A percentile compares a stretch with the other conserved stretches of the same genome.
These are phyloP conservation scores for Sinapis alba DNA, from an alignment of 441 rosid genomes.

Conservation along the genomic window DNA sequence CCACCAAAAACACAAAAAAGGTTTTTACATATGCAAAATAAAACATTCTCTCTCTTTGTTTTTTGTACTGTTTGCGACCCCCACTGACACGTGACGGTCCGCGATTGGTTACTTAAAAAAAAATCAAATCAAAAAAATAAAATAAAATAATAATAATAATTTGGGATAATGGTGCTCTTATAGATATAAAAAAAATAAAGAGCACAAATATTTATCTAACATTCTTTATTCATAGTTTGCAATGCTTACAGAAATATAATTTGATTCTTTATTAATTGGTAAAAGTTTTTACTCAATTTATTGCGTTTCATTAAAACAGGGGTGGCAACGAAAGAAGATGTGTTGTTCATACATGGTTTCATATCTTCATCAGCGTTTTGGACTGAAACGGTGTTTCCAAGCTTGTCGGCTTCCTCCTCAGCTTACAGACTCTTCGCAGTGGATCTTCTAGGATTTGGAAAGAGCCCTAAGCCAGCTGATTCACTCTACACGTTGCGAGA, in stretches of 20 bases:
- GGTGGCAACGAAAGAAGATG: constrained; percentile 60
- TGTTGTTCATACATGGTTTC: constrained; percentile 93
- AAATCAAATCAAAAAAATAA: no score
- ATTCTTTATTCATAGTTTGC: background rate
- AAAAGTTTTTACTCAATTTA: constrained; percentile 34
- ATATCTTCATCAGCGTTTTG: constrained; percentile 95
- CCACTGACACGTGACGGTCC: no score
- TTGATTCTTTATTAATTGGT: background rate
- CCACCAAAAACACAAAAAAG: no score
- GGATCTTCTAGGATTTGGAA: constrained; percentile 93
- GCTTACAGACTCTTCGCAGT: constrained; percentile 76
- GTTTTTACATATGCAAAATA: no score
- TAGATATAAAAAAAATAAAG: background rate
- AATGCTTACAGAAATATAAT: background rate
- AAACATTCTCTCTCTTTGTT: no score
- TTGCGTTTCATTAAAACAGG: constrained; percentile 36
- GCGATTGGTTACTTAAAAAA: no score
- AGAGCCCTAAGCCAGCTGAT: constrained; percentile 92
- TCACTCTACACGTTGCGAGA: constrained; percentile 89
- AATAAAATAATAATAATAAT: no score
- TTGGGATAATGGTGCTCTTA: no score
- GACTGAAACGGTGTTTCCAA: constrained; percentile 93
- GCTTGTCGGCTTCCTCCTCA: constrained; percentile 59
- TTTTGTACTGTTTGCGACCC: no score
- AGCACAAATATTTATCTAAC: background rate